phyloP scores from a whole-genome alignment of 495 filamentous ascomycete species.

The Durotheca rogersii region DNA sequence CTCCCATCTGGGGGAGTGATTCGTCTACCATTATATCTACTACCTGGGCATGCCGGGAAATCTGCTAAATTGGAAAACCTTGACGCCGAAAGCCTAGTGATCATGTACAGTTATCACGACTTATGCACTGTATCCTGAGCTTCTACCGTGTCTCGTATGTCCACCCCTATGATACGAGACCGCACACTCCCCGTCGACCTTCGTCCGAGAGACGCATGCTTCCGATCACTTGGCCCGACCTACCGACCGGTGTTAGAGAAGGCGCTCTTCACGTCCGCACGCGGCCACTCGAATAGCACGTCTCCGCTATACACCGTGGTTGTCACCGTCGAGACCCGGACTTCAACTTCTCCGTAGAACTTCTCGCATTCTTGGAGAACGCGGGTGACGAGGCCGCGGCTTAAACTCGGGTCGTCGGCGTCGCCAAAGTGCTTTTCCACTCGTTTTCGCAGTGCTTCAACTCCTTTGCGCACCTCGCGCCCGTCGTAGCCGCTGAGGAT shows the following conservation, averaged over 20 bases:
- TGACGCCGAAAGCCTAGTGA: not conserved
- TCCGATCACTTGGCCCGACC: conserved; percentile 36
- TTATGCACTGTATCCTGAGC: conserved; percentile 29
- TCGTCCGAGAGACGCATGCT: conserved; percentile 19
- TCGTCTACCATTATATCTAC: too few species aligned
- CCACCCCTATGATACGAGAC: conserved; percentile 12
- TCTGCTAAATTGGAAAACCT: not conserved
- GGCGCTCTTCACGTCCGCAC: conserved; percentile 53
- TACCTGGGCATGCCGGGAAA: not conserved
- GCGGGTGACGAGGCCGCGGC: conserved; percentile 67
- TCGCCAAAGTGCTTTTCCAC: conserved; percentile 97
- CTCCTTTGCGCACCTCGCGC: conserved; percentile 79
- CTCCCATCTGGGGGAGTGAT: too few species aligned
- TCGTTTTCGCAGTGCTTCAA: conserved; percentile 81
- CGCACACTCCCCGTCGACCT: conserved; percentile 21
- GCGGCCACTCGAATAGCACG: conserved; percentile 56
- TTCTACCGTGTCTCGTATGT: conserved; percentile 28
- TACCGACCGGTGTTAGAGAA: conserved; percentile 47
- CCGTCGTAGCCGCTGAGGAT: conserved; percentile 73
- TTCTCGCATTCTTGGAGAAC: conserved; percentile 80
- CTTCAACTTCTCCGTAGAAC: conserved; percentile 71
- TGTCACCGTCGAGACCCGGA: conserved; percentile 65
- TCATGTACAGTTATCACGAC: conserved; percentile 31
- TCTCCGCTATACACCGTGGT: conserved; percentile 58
- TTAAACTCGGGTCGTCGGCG: conserved; percentile 68